A percentile compares a stretch with the other conserved stretches of the same genome.
phyloP scores from a whole-genome alignment of 176 grass and related monocot genomes.

The Ampelocalamus luodianensis region DNA sequence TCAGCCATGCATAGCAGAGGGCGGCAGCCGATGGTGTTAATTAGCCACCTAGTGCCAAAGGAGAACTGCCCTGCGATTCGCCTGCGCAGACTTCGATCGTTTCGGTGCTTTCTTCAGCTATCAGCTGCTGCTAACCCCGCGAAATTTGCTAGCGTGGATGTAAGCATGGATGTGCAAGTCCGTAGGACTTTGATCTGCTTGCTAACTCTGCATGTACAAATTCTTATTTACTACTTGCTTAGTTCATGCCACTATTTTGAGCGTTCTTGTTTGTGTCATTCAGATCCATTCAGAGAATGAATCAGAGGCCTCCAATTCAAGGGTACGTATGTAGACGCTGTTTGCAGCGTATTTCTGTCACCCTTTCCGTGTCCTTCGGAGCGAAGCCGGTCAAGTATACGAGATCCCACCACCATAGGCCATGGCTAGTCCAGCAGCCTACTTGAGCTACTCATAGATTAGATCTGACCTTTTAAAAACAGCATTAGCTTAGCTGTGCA shows the following conservation, averaged over 20 bases:
- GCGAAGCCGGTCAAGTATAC: background rate
- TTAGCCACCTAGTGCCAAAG: conserved; percentile 44
- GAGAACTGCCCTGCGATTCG: conserved; percentile 78
- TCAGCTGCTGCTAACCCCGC: background rate
- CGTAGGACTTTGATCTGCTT: background rate
- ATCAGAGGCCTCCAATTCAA: background rate
- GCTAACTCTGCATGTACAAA: background rate
- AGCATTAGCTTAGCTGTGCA: background rate
- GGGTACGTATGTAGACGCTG: background rate
- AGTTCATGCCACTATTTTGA: background rate
- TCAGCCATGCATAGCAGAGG: background rate
- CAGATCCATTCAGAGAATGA: background rate
- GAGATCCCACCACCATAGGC: no score
- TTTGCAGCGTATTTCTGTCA: background rate
- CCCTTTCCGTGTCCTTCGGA: background rate
- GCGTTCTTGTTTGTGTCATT: background rate
- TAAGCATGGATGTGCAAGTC: background rate
- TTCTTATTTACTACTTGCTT: background rate
- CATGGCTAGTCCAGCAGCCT: background rate
- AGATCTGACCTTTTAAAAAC: background rate
- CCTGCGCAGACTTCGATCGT: conserved; percentile 5
- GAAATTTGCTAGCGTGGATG: background rate
- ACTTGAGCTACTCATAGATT: background rate
- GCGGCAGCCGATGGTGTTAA: background rate
- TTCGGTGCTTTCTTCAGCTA: background rate